Conservation (phyloP, 225 moss, liverwort and hornwort genomes). For the Straminergon stramineum region DNA sequence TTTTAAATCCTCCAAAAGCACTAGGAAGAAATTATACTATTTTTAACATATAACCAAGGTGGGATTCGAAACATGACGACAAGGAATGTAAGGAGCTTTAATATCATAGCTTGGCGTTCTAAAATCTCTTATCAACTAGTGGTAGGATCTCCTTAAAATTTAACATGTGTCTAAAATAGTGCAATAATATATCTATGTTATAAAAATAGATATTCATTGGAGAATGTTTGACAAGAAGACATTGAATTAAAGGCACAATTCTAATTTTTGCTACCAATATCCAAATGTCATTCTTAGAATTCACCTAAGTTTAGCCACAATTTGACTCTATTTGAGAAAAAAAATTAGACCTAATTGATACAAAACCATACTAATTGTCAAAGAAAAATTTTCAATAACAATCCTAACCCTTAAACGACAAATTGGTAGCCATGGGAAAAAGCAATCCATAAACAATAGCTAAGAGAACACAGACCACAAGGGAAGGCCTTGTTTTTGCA, state of each 20-base stretch:
- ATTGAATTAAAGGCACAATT: background rate
- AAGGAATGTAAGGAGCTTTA: background rate
- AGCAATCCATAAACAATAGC: too few relatives aligned
- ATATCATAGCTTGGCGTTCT: too few relatives aligned
- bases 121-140: background rate
- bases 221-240: fast-evolving
- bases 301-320: background rate
- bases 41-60: background rate
- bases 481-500: too few relatives aligned
- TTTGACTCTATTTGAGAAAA: too few relatives aligned
- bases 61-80: fast-evolving
- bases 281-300: background rate
- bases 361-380: background rate
- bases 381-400: background rate
- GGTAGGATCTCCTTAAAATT: background rate
- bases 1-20: background rate
- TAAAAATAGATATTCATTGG: background rate
- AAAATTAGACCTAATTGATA: background rate
- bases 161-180: background rate
- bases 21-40: fast-evolving
- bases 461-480: too few relatives aligned
- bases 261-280: background rate
- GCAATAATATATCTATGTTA: background rate
- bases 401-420: too few relatives aligned
- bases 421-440: too few relatives aligned